Evolutionary conservation across 176 grass and related monocot genomes (phyloP).

Genomic region (Calamus simplicifolius): DNA sequence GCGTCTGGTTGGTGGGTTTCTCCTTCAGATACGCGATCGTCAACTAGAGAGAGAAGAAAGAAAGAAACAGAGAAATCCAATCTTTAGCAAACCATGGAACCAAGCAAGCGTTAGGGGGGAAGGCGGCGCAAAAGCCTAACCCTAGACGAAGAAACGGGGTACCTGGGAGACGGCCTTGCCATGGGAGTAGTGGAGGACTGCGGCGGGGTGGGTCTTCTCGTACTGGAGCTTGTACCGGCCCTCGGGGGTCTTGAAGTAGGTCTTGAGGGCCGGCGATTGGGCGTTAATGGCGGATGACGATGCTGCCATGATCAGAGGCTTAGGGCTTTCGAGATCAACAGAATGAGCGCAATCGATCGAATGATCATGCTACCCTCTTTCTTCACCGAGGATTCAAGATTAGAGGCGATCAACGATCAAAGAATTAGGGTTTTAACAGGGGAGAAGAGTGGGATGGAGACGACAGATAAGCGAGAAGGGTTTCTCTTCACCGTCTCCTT

Average conservation of each 20-base stretch:
- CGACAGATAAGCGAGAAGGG: no score
- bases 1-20: slow-evolving; percentile 53
- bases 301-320: slow-evolving; percentile 35
- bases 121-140: no score
- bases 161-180: slow-evolving; percentile 88
- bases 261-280: slow-evolving; percentile 54
- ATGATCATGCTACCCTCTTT: no score
- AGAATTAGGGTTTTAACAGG: no score
- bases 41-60: slow-evolving; percentile 39
- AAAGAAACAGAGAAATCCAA: no score
- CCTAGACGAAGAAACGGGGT: slow-evolving; percentile 8
- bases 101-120: no score
- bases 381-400: no score
- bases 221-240: slow-evolving; percentile 88
- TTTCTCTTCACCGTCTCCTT: no score
- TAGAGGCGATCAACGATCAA: no score
- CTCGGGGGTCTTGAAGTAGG: slow-evolving; percentile 93
- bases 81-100: no score
- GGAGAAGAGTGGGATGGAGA: no score
- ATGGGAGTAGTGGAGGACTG: slow-evolving; percentile 63
- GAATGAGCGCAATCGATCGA: no score
- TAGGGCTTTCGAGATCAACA: slow-evolving; percentile 4
- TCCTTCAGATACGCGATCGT: slow-evolving; percentile 86
- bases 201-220: slow-evolving; percentile 79
- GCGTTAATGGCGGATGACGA: slow-evolving; percentile 23